These are phyloP conservation scores for Pulveroboletus frians DNA, from an alignment of 768 basidiomycete species.

Conservation along the genomic window DNA sequence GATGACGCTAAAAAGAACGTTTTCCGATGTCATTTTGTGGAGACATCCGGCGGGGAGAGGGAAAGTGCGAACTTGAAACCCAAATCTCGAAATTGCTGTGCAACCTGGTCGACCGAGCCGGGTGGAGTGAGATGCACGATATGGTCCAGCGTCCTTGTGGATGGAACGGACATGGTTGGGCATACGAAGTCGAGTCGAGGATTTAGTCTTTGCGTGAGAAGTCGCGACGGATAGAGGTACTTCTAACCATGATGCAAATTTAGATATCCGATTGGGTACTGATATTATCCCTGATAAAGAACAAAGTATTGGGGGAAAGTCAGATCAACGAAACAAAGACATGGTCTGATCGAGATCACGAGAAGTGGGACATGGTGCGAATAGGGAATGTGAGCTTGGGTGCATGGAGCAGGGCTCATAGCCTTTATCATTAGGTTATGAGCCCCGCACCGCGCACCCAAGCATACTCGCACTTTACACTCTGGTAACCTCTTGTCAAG, in stretches of 20 bases:
- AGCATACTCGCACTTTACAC: no score
- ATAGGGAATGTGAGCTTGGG: no score
- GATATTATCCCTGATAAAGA: background rate
- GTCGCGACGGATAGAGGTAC: no score
- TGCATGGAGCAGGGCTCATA: no score
- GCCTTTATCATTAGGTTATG: no score
- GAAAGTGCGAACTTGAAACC: conserved; percentile 55
- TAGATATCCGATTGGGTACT: background rate
- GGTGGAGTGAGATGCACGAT: conserved; percentile 70
- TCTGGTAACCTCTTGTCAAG: no score
- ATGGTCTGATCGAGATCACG: background rate
- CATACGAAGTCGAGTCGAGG: no score
- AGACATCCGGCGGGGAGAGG: background rate
- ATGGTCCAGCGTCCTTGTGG: conserved; percentile 55
- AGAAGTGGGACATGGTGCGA: no score
- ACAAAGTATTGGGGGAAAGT: background rate
- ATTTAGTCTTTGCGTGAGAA: no score
- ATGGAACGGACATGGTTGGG: conserved; percentile 23
- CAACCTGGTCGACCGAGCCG: conserved; percentile 45
- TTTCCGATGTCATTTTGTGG: background rate
- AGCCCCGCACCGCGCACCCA: no score
- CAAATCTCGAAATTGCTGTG: conserved; percentile 49
- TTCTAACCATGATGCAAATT: no score
- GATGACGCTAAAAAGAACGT: conserved; percentile 44
- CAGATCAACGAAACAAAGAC: background rate